Conservation (phyloP, 2,329 filamentous ascomycete species). For the Furcasterigmium sp. region DNA sequence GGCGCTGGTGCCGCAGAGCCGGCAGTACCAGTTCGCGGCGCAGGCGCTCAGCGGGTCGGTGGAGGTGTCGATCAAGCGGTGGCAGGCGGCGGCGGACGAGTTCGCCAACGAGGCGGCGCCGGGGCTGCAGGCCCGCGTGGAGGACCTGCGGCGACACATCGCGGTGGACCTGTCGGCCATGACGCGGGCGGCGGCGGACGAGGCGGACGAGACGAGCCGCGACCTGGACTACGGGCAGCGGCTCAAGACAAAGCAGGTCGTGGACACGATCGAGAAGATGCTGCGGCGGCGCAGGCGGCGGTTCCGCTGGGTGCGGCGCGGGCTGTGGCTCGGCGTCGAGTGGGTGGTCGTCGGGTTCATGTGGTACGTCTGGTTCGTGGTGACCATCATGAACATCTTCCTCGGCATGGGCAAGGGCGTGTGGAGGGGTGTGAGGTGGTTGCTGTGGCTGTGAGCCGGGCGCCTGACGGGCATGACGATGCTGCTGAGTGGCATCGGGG, state of each 20-base stretch:
- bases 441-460: slow-evolving; percentile 65
- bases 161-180: slow-evolving; percentile 50
- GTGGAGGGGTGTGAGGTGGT: slow-evolving; percentile 63
- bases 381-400: slow-evolving; percentile 67
- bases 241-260: slow-evolving; percentile 73
- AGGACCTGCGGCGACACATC: slow-evolving; percentile 39
- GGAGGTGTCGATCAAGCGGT: slow-evolving; percentile 42
- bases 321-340: slow-evolving; percentile 78
- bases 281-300: slow-evolving; percentile 61
- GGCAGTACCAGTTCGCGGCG: slow-evolving; percentile 47
- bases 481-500: too few relatives aligned
- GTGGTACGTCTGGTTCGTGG: slow-evolving; percentile 92
- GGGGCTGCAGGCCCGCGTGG: slow-evolving; percentile 43
- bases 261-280: slow-evolving; percentile 74
- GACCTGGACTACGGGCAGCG: slow-evolving; percentile 74
- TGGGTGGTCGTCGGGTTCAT: slow-evolving; percentile 84
- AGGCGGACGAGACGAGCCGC: slow-evolving; percentile 72
- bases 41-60: slow-evolving; percentile 44
- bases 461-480: too few relatives aligned
- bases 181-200: slow-evolving; percentile 65
- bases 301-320: slow-evolving; percentile 69
- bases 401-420: slow-evolving; percentile 57
- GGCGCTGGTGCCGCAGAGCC: slow-evolving; percentile 31
- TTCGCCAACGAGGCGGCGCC: slow-evolving; percentile 55
- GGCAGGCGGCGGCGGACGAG: slow-evolving; percentile 53